These are phyloP conservation scores for Cnidoscolus chayamansa DNA, from an alignment of 441 rosid genomes.

Conservation along the genomic window DNA sequence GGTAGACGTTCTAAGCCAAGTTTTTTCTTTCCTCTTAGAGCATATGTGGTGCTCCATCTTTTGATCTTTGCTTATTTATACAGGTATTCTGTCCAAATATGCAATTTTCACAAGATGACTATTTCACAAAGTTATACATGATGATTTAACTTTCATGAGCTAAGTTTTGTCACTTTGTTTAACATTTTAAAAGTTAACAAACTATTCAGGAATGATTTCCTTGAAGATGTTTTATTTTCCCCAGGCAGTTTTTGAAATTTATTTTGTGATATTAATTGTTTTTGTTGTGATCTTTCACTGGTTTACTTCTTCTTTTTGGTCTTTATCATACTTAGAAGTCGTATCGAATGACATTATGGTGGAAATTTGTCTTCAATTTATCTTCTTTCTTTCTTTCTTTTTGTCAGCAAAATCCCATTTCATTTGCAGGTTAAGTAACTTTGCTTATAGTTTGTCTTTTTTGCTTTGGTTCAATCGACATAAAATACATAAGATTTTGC, in stretches of 20 bases:
- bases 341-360: neutral
- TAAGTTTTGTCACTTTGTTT: neutral
- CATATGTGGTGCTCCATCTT: slow-evolving; percentile 1
- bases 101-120: neutral
- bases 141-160: neutral
- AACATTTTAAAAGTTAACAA: neutral
- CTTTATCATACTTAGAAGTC: neutral
- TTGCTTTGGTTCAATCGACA: neutral
- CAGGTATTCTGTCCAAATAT: neutral
- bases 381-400: neutral
- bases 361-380: neutral
- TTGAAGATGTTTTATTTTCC: neutral
- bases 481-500: no score
- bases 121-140: neutral
- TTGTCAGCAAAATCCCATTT: neutral
- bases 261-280: neutral
- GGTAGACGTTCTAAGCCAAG: slow-evolving; percentile 37
- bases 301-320: neutral
- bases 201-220: neutral
- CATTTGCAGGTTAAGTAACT: neutral
- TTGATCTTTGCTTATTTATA: slow-evolving; percentile 3
- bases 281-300: neutral
- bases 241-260: neutral
- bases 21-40: neutral
- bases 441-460: no score